Conservation (phyloP, 2,329 filamentous ascomycete species). For the Penicillium crustosum region DNA sequence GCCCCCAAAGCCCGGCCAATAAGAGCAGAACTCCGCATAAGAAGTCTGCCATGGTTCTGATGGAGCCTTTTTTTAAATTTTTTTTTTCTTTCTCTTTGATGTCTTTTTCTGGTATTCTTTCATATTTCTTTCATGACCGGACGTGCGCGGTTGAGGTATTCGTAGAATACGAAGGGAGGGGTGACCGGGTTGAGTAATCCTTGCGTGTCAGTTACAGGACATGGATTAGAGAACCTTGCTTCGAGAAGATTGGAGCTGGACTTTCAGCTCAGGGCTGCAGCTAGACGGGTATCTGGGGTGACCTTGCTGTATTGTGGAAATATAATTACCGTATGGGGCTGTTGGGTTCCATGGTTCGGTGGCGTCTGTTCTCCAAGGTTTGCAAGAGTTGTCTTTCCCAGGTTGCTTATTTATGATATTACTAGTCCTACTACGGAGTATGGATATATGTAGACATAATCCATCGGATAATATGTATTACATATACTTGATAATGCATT, state of each 20-base stretch:
- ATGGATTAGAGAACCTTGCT: slow-evolving; percentile 24
- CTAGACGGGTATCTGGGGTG: not conserved
- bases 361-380: not conserved
- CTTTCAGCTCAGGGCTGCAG: not conserved
- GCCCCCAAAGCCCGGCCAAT: slow-evolving; percentile 15
- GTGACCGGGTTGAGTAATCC: slow-evolving; percentile 1
- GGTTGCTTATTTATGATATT: too few relatives aligned
- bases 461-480: not conserved
- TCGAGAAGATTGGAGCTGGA: slow-evolving; percentile 15
- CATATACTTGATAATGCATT: not conserved
- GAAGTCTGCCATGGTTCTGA: slow-evolving; percentile 19
- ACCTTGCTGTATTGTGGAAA: slow-evolving; percentile 1
- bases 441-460: too few relatives aligned
- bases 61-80: not conserved
- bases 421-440: too few relatives aligned
- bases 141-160: slow-evolving; percentile 20
- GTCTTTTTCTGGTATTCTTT: not conserved
- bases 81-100: slow-evolving; percentile 4
- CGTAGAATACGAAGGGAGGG: not conserved
- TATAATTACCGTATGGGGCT: not conserved
- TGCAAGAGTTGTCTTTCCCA: not conserved
- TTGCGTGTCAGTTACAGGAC: slow-evolving; percentile 10
- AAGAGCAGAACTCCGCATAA: not conserved
- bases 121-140: slow-evolving; percentile 4
- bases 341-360: not conserved